phyloP scores from a whole-genome alignment of 129 eudicot genomes.

The Smallanthus sonchifolius region DNA sequence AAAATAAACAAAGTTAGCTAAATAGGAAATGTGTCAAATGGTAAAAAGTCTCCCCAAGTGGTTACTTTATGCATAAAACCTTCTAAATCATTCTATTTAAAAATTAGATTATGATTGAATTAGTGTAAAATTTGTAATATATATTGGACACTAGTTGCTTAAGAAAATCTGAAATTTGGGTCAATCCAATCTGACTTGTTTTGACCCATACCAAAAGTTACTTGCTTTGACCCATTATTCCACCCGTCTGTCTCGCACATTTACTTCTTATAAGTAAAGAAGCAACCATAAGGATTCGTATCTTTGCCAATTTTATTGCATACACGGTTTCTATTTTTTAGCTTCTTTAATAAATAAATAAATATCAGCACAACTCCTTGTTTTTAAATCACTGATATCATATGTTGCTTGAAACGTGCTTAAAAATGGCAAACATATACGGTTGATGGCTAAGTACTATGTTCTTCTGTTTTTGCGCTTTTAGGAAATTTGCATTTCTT shows the following conservation, averaged over 20 bases:
- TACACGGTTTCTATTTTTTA: background rate
- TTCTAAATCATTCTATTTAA: background rate
- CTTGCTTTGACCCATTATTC: background rate
- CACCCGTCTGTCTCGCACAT: background rate
- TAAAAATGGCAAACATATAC: background rate
- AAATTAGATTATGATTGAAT: background rate
- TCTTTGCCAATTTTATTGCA: background rate
- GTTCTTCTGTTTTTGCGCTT: background rate
- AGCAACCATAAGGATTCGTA: background rate
- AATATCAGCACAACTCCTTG: conserved; percentile 4
- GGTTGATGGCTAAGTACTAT: background rate
- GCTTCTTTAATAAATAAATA: background rate
- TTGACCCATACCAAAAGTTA: background rate
- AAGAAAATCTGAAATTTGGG: background rate
- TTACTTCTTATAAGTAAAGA: background rate
- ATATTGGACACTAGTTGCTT: background rate
- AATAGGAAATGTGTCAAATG: background rate
- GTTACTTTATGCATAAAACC: background rate
- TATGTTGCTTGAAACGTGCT: conserved; percentile 15
- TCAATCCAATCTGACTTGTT: background rate
- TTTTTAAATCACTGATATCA: conserved; percentile 1
- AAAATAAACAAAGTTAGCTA: background rate
- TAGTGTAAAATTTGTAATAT: background rate
- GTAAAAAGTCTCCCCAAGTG: background rate
- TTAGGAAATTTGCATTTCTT: conserved; percentile 24